Base-by-base conservation (phyloP, 2,329 filamentous ascomycete species). In the Diaporthe sp. region DNA sequence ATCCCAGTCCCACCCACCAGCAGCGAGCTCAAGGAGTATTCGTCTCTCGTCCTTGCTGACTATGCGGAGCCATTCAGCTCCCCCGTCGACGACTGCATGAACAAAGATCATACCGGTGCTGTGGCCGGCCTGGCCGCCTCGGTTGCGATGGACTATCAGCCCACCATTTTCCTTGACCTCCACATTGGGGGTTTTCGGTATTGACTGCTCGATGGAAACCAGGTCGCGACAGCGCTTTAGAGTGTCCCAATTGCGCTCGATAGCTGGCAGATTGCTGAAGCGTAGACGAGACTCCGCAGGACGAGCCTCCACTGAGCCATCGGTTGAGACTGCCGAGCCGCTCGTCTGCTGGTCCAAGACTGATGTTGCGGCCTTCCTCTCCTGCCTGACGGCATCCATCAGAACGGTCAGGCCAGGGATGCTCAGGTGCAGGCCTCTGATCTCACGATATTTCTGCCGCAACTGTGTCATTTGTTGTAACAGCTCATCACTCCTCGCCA, bases 61-160 rank as follows among this genome's bases (percentile, higher is more conserved):
- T 62, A 84, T 80, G 39, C 83, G 83, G 44, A 84, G 76, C 83
- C 83, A 84, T 28, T 80, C 79, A 1, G 79, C 79, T 6, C 83
- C 83, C 42, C 80, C 79, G 51, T 84, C 82, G 3, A 83, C 81
- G 3, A 84, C 80, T 2, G 82, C 83, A 53, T 84, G 81, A 6
- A 79, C 73, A 9, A 60, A 68, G 34, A 68, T 39, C 34, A 49
- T 44, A 19, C 71, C 73, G 15, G 31, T 53, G 39, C 51, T 62
- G 44, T 53, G 15, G 17, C 60, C 53, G 15, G 37, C 15, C 68
- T 77, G 31, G 19, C 53, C 53, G 15, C 15, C 13, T 53, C 44
- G 44, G 9, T 25, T 28, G 34, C 72, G 62, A 28, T 76, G n/a
- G 3, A 37, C 62, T 19, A 25, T 65, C 2, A 73, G 46, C 31